Base-by-base conservation (phyloP, 129 eudicot genomes). In the Tagetes erecta region DNA sequence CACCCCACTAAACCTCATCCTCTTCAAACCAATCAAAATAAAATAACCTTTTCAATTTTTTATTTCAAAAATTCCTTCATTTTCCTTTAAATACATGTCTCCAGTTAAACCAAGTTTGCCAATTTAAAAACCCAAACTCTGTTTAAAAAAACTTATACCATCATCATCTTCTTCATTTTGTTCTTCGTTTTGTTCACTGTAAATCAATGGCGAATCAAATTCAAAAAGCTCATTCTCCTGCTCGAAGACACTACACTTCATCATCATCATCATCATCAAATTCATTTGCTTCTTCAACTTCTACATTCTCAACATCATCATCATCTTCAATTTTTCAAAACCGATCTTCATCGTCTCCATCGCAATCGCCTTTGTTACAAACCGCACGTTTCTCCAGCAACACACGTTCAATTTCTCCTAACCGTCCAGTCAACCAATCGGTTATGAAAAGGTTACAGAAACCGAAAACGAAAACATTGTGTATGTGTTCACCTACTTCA, bases 401-500 rank as follows among this genome's bases (percentile, higher is more conserved):
- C 78, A 77, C 39, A 11, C 91, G 88, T 41, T 33, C 86, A 3
- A 77, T 51, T 41, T 81, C 90, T 0, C 85, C 92, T 0, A 71
- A 62, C 76, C 86, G 88, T 35, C 76, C 93, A 2, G 75, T 82
- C 69, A 68, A 78, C 57, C 85, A 67, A 36, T 59, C 78, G 63
- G 65, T 75, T 11, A 80, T 68, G 49, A 87, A 87, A 52, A 69
- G 76, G 59, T 51, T 83, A 41, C 60, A 70, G 67, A 27, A 63
- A 3, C 92, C 78, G 74, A 84, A 77, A 72, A 76, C 86, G 81
- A 82, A 77, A 72, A 76, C 86, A 80, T 80, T 82, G 77, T 93
- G 98, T 45, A 87, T 86, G 98, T 93, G 98, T 72, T 92, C 98
- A 8, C 98, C 98, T 8, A 92, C 98, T 3, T 85, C 82, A 36